Percentiles rank a stretch among this genome's conserved stretches.
Evolutionary conservation across 2,329 filamentous ascomycete genomes (phyloP).

Genomic region (Fusarium palustre): DNA sequence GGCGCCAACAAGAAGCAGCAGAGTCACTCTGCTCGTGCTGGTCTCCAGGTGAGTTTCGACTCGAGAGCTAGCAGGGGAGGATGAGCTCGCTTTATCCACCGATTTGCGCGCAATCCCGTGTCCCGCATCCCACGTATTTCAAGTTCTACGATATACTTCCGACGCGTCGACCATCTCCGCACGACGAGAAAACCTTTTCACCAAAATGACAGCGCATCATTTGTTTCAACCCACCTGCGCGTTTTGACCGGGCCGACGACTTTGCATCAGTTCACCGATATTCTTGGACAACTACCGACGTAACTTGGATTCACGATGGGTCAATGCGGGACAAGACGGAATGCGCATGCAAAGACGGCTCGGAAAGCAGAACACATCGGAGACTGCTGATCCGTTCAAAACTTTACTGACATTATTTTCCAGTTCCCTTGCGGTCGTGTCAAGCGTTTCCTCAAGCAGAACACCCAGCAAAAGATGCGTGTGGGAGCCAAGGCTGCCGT

Average conservation of each 20-base stretch:
- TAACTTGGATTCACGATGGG: constrained; percentile 14
- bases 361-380: constrained; percentile 19
- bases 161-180: constrained; percentile 46
- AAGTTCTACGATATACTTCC: constrained; percentile 35
- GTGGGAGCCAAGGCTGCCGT: constrained; percentile 98
- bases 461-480: constrained; percentile 99
- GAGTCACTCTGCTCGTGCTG: constrained; percentile 95
- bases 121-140: constrained; percentile 45
- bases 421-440: constrained; percentile 99
- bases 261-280: constrained; percentile 15
- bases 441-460: constrained; percentile 99
- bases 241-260: constrained; percentile 25
- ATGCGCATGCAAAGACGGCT: constrained; percentile 32
- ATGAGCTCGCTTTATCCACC: constrained; percentile 28
- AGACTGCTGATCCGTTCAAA: constrained; percentile 1
- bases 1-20: constrained; percentile 82
- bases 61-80: constrained; percentile 10
- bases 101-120: constrained; percentile 43
- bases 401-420: constrained; percentile 42
- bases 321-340: constrained; percentile 28
- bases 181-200: constrained; percentile 40
- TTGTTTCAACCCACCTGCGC: background rate
- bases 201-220: constrained; percentile 19
- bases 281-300: constrained; percentile 5
- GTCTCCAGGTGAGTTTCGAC: constrained; percentile 81